Evolutionary conservation across 1,284 basidiomycete species (phyloP), one percentile per base, ranked within the genome.

Genomic region (Malassezia japonica): DNA sequence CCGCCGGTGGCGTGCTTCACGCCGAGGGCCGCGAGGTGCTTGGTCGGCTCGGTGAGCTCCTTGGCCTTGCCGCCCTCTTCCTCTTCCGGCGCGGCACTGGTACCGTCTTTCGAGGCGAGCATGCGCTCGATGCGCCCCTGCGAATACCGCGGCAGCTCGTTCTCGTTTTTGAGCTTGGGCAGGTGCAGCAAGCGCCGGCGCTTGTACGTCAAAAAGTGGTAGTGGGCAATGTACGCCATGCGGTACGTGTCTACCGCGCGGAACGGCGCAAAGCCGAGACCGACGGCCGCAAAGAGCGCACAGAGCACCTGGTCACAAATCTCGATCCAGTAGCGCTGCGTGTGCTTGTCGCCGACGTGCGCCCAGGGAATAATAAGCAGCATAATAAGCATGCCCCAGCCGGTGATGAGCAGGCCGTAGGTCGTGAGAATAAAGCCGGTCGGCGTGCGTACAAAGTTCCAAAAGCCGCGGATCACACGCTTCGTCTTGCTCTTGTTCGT

Each of bases 401-500:
- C 64, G 2, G 64, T 63, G 44, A 71, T 57, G 1, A 62, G 46
- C 13, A 70, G 46, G 16, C 64, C 67, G 33, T 71, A 71, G 9
- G 54, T 50, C 3, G 64, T 66, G 38, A 71, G 61, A 48, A 71
- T 67, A 43, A 70, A 64, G 27, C 68, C 68, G 39, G 65, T 65
- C 13, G 65, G 63, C 20, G 68, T 71, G 43, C 57, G 50, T 20
- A 68, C 60, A 48, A 65, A 71, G 24, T 57, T 44, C 46, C 58
- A 58, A 45, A 71, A 71, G 6, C 68, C 68, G 15, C 49, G 50
- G 2, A 54, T 39, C 13, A 56, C 58, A 21, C 67, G 62, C 32
- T 59, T 61, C 48, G 65, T 57, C 50, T 80, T 83, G 25, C 82
- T 80, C 28, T 80, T 80, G 55, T 82, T 81, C 21, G 78, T 78